Conservation (phyloP, 768 basidiomycete genomes). For the Leucocoprinus birnbaumii region DNA sequence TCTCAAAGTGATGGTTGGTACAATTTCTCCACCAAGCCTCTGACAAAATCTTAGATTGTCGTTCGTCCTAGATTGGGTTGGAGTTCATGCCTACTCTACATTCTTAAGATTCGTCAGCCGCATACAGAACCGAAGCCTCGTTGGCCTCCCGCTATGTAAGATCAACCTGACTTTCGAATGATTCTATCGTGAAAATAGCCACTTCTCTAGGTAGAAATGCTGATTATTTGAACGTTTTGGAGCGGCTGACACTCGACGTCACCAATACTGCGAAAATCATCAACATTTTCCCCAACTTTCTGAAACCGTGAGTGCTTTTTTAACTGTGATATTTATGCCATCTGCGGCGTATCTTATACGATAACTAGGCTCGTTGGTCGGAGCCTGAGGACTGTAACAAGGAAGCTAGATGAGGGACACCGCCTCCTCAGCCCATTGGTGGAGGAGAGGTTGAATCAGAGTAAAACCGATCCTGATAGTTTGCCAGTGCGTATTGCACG, state of each 20-base stretch:
- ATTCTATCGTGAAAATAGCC: too few relatives aligned
- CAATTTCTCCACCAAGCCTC: not conserved
- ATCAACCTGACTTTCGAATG: too few relatives aligned
- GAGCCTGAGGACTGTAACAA: conserved; percentile 19
- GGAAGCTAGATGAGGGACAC: conserved; percentile 19
- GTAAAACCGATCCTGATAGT: conserved; percentile 9
- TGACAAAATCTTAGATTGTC: too few relatives aligned
- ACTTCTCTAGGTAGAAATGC: conserved; percentile 42
- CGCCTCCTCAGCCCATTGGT: conserved; percentile 18
- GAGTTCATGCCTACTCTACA: conserved; percentile 21
- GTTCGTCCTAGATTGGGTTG: conserved; percentile 39
- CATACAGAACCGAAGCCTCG: conserved; percentile 39
- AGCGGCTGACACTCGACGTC: conserved; percentile 32
- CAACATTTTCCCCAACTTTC: conserved; percentile 31
- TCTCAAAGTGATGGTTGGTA: conserved; percentile 6
- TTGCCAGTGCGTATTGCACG: conserved; percentile 5
- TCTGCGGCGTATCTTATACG: not conserved
- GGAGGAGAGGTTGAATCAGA: conserved; percentile 6
- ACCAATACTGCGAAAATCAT: conserved; percentile 26
- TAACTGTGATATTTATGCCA: not conserved
- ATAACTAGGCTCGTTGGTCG: conserved; percentile 20
- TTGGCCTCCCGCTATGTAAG: conserved; percentile 44
- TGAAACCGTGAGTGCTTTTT: conserved; percentile 36
- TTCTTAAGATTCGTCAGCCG: conserved; percentile 32
- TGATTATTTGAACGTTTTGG: conserved; percentile 32